Base-by-base conservation (phyloP, 2,329 filamentous ascomycete species). In the Pseudocercospora crystallina region DNA sequence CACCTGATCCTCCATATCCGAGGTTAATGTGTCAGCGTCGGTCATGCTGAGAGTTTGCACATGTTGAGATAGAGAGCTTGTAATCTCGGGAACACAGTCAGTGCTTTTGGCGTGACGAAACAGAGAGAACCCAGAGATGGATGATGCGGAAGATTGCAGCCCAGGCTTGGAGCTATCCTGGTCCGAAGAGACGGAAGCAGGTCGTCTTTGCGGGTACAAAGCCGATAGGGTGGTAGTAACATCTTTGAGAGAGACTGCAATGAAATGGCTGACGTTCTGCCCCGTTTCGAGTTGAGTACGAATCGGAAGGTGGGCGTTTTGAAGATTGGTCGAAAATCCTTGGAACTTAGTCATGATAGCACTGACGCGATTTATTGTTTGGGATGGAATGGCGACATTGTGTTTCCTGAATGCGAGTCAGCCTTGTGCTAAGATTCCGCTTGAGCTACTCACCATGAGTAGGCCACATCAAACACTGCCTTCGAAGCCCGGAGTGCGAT, bases 401-500 rank as follows among this genome's bases (percentile, higher is more conserved):
- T 26, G 20, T 26, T 26, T 26, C 74, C 76, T 78, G 51, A 11
- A 50, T 26, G 12, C 40, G 26, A 43, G 56, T 69, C 50, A 70
- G 66, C 53, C 45, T 8, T 44, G 14, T 49, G 35, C 12, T 14
- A 29, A 15, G 47, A 35, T 2, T 9, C 12, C 26, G n/a, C 14
- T 15, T 15, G 4, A 7, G 48, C 13, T 74, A 61, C 82, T 63
- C 79, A 90, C 83, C 85, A 85, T 60, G 78, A 78, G 68, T 82
- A 82, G 51, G 82, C 79, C 71, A 90, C 84, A 63, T 91, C 88
- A 53, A 88, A 83, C 10, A 92, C 89, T 57, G 89, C 80, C 63
- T 87, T 85, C 65, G 91, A 87, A 43, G 89, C 87, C 56, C 86
- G 84, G 67, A 87, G 83, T 48, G 87, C 90, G 49, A 96, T 86